A percentile compares a stretch with the other conserved stretches of the same genome.
These are phyloP conservation scores for Catenaria anguillulae DNA, from an alignment of 371 early-diverging fungal genomes.

Conservation along the genomic window DNA sequence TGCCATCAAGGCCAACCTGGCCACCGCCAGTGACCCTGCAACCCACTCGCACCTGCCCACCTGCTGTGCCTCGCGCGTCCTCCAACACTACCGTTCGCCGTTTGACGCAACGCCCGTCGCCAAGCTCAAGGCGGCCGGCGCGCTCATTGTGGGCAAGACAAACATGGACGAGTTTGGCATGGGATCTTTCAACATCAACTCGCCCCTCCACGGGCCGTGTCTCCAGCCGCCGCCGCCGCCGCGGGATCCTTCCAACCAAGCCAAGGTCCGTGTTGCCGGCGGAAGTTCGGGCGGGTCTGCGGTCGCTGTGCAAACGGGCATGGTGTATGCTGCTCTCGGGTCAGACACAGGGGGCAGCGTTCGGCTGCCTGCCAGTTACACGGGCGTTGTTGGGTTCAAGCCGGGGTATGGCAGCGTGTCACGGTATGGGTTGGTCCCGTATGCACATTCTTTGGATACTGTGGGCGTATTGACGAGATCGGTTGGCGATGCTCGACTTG, in stretches of 20 bases:
- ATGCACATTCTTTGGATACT: conserved; percentile 79
- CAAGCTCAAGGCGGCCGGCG: conserved; percentile 43
- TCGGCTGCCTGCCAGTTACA: conserved; percentile 82
- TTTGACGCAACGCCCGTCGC: conserved; percentile 61
- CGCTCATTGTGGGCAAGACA: conserved; percentile 60
- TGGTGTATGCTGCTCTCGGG: conserved; percentile 61
- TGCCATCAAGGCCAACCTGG: conserved; percentile 60
- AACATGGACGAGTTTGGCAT: conserved; percentile 98
- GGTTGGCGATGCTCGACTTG: conserved; percentile 29
- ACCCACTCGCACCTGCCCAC: conserved; percentile 52
- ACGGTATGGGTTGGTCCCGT: conserved; percentile 70
- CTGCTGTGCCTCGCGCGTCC: conserved; percentile 51
- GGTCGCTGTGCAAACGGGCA: conserved; percentile 66
- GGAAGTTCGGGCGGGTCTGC: conserved; percentile 90
- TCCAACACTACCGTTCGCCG: conserved; percentile 56
- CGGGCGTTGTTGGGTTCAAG: conserved; percentile 84
- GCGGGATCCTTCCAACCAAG: too few species aligned
- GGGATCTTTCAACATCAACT: conserved; percentile 36
- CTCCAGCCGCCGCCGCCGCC: too few species aligned
- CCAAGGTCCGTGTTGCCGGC: conserved; percentile 46
- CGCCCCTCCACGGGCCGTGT: neutral
- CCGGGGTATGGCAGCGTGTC: conserved; percentile 80
- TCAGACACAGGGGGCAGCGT: conserved; percentile 93
- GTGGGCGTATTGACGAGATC: conserved; percentile 58
- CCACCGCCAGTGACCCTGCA: conserved; percentile 30